Conservation (phyloP, 306 rosid genomes). For the Glycine soja region DNA sequence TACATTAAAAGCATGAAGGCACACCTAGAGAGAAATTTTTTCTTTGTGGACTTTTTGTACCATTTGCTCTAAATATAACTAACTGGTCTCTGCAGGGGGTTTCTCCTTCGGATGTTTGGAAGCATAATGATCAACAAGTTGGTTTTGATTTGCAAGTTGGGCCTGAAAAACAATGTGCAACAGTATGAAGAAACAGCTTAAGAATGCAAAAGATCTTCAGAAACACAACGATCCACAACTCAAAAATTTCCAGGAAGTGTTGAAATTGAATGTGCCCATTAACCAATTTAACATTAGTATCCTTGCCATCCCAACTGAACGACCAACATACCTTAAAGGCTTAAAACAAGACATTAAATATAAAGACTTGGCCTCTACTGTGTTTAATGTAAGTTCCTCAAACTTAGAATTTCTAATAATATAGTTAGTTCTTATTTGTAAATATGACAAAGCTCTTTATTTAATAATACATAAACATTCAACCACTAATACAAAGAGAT, state of each 20-base stretch:
- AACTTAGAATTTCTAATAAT: neutral
- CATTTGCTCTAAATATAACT: conserved; percentile 40
- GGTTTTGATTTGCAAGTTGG: conserved; percentile 89
- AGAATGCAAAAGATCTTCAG: conserved; percentile 11
- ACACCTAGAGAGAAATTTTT: conserved; percentile 34
- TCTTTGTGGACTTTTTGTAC: conserved; percentile 28
- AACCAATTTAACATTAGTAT: conserved; percentile 14
- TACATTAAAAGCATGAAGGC: conserved; percentile 41
- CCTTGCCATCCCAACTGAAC: conserved; percentile 29
- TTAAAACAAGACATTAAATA: conserved; percentile 3
- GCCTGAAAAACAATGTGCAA: conserved; percentile 59
- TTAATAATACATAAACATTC: conserved; percentile 1
- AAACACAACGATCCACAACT: conserved; percentile 21
- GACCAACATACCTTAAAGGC: neutral
- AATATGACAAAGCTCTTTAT: neutral
- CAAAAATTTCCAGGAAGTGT: neutral
- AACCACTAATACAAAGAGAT: conserved; percentile 9
- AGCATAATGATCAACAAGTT: conserved; percentile 78
- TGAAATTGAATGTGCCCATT: conserved; percentile 7
- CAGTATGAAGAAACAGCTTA: conserved; percentile 21
- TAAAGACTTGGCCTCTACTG: neutral
- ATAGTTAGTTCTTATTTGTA: neutral
- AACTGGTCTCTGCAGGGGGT: conserved; percentile 75
- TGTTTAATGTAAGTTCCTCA: neutral
- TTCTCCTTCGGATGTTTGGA: conserved; percentile 98